Conservation (phyloP, 306 rosid genomes). For the Mimosa bimucronata region DNA sequence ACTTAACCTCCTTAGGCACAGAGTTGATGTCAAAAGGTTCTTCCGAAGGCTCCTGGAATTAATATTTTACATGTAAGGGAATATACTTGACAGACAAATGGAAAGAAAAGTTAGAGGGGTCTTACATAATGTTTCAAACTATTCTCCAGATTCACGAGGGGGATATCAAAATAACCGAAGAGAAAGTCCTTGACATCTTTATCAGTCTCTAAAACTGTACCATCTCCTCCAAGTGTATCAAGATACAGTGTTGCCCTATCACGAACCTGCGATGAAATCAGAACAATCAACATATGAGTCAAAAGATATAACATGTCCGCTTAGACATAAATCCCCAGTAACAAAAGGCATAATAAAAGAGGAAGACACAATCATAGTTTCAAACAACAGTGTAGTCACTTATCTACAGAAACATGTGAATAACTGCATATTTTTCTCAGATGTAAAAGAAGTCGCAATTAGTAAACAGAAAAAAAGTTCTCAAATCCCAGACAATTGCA, state of each 20-base stretch:
- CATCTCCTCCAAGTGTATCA: conserved; percentile 84
- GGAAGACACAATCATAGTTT: background rate
- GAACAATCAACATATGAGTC: conserved; percentile 20
- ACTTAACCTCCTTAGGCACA: conserved; percentile 86
- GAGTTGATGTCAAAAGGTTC: conserved; percentile 81
- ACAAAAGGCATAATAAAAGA: background rate
- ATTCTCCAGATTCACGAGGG: conserved; percentile 85
- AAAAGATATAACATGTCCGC: conserved; percentile 9
- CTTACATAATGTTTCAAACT: conserved; percentile 88
- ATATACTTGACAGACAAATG: conserved; percentile 24
- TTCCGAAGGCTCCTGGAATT: conserved; percentile 86
- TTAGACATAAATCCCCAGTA: conserved; percentile 3
- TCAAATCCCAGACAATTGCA: background rate
- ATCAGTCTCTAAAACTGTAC: conserved; percentile 69
- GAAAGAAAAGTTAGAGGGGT: conserved; percentile 22
- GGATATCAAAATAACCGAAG: conserved; percentile 85
- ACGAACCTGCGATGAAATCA: conserved; percentile 72
- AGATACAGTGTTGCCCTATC: conserved; percentile 97
- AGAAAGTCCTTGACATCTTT: conserved; percentile 72
- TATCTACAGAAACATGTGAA: background rate
- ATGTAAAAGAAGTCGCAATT: background rate
- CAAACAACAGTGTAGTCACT: background rate
- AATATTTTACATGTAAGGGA: conserved; percentile 43
- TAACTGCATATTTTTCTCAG: background rate
- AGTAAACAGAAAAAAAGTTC: background rate